These are phyloP conservation scores for Colletotrichum horii DNA, from an alignment of 2,329 filamentous ascomycete genomes.

Conservation along the genomic window DNA sequence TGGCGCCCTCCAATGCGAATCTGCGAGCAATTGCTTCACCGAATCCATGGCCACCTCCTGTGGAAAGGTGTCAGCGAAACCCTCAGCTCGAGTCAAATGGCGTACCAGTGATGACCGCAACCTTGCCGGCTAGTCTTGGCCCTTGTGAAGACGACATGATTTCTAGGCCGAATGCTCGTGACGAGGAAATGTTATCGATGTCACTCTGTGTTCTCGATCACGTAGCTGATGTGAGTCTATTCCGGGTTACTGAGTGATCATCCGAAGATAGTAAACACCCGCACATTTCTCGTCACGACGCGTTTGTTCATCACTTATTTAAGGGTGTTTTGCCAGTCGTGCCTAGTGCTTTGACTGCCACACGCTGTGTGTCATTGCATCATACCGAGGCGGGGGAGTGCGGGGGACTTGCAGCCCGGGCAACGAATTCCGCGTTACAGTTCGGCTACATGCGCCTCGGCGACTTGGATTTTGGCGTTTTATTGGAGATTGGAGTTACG, in stretches of 20 bases:
- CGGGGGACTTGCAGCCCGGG: slow-evolving; percentile 11
- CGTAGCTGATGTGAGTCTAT: not conserved
- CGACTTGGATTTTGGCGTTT: not conserved
- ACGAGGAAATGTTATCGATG: not conserved
- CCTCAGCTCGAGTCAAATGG: not conserved
- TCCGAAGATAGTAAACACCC: not conserved
- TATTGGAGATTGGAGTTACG: not conserved
- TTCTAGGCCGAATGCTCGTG: not conserved
- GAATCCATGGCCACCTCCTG: slow-evolving; percentile 51
- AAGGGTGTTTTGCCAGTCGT: not conserved
- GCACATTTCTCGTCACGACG: not conserved
- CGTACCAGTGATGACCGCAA: slow-evolving; percentile 3
- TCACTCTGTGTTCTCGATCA: not conserved
- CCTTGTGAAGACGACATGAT: not conserved
- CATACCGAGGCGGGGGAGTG: slow-evolving; percentile 15
- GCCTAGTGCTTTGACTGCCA: not conserved
- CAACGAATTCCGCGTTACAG: slow-evolving; percentile 11
- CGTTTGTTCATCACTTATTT: not conserved
- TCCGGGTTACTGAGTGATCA: not conserved
- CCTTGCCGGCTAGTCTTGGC: slow-evolving; percentile 8
- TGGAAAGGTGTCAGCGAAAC: not conserved
- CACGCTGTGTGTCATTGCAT: slow-evolving; percentile 1
- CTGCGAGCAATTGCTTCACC: slow-evolving; percentile 65
- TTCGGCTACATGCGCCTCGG: not conserved
- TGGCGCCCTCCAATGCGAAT: slow-evolving; percentile 64